These are phyloP conservation scores for Theobroma grandiflorum DNA, from an alignment of 441 rosid species.

Conservation along the genomic window DNA sequence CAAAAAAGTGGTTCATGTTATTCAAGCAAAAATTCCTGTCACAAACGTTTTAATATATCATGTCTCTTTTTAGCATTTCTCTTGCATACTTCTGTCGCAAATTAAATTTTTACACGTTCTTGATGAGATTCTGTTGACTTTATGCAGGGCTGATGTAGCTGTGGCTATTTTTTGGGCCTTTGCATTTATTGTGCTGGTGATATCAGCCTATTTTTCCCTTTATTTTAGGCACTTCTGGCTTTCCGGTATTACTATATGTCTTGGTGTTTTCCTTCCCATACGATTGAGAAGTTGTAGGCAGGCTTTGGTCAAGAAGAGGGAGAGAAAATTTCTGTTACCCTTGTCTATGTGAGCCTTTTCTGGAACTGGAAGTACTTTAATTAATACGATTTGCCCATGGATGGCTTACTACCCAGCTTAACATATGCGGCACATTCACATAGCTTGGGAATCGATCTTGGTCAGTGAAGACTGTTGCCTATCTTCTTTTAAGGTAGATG, in stretches of 20 bases:
- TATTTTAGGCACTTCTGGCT: conserved; percentile 45
- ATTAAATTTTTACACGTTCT: conserved; percentile 20
- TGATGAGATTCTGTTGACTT: conserved; percentile 28
- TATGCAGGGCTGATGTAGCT: conserved; percentile 54
- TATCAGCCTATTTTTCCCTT: conserved; percentile 42
- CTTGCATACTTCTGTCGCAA: conserved; percentile 4
- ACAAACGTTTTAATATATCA: neutral
- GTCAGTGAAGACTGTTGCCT: conserved; percentile 14
- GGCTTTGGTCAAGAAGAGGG: conserved; percentile 49
- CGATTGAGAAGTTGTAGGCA: conserved; percentile 49
- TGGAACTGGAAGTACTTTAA: conserved; percentile 20
- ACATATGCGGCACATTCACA: neutral
- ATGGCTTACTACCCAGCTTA: conserved; percentile 7
- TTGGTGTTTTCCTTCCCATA: conserved; percentile 45
- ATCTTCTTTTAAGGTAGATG: conserved; percentile 31
- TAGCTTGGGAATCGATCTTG: conserved; percentile 20
- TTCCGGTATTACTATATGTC: conserved; percentile 39
- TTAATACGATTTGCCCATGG: conserved; percentile 9
- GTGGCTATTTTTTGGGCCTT: conserved; percentile 53
- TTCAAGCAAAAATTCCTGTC: neutral
- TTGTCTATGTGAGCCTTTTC: conserved; percentile 50
- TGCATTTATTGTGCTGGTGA: conserved; percentile 45
- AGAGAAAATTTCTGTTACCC: conserved; percentile 54
- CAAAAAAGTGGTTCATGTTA: neutral
- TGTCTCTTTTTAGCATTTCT: neutral